Evolutionary conservation across 306 rosid species (phyloP).

Genomic region (Vicia sativa): DNA sequence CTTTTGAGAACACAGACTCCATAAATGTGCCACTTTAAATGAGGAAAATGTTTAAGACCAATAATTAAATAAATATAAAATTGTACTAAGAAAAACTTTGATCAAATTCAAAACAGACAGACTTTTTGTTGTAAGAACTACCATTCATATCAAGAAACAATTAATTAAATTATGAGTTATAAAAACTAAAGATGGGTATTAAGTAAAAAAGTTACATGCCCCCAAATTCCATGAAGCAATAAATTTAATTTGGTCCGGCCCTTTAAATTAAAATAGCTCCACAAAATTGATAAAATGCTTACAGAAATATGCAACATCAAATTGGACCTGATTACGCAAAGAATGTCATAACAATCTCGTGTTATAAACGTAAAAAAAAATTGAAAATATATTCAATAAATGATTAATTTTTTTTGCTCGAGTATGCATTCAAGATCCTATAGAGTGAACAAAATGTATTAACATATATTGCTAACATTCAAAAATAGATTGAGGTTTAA

Average conservation of each 20-base stretch:
- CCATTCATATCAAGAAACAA: constrained; percentile 8
- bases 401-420: too few relatives aligned
- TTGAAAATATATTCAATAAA: too few relatives aligned
- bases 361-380: too few relatives aligned
- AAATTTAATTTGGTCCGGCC: constrained; percentile 17
- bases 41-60: constrained; percentile 26
- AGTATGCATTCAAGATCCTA: too few relatives aligned
- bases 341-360: too few relatives aligned
- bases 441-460: too few relatives aligned
- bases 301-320: constrained; percentile 82
- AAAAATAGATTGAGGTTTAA: too few relatives aligned
- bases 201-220: neutral
- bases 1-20: constrained; percentile 20
- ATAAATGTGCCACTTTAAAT: constrained; percentile 19
- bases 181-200: neutral
- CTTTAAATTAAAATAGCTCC: constrained; percentile 31
- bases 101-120: constrained; percentile 26
- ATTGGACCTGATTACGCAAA: too few relatives aligned
- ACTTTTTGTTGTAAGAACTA: constrained; percentile 14
- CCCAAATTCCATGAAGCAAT: constrained; percentile 30
- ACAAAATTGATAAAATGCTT: constrained; percentile 47
- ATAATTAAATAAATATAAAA: constrained; percentile 26
- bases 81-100: constrained; percentile 18
- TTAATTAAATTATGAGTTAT: neutral
- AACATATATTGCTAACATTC: too few relatives aligned